Conservation (phyloP, 176 grass and related monocot genomes). For the Aegilops umbellulata region DNA sequence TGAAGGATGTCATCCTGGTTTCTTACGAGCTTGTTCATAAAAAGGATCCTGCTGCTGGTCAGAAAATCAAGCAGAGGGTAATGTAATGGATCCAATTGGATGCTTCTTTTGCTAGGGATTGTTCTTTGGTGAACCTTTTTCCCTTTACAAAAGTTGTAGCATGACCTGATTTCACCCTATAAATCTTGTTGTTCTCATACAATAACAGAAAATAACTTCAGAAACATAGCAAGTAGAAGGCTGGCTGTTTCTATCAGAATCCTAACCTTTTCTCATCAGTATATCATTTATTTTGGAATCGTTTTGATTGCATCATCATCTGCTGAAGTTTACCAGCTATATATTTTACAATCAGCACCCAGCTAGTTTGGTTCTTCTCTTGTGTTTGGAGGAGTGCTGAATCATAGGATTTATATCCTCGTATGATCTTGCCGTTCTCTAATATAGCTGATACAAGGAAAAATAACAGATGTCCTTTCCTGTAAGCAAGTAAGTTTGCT, state of each 20-base stretch:
- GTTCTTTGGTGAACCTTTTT: neutral
- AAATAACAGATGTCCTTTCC: neutral
- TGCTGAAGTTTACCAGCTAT: neutral
- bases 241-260: neutral
- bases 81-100: constrained; percentile 10
- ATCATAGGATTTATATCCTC: too few species aligned
- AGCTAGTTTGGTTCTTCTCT: neutral
- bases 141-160: neutral
- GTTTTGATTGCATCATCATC: constrained; percentile 2
- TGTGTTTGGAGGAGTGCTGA: neutral
- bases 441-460: neutral
- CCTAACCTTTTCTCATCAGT: neutral
- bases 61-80: constrained; percentile 98
- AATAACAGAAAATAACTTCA: neutral
- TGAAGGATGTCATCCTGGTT: constrained; percentile 92
- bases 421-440: too few species aligned
- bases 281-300: neutral
- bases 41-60: constrained; percentile 85
- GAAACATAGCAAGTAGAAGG: neutral
- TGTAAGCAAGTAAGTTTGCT: neutral
- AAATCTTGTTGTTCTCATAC: neutral
- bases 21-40: constrained; percentile 96
- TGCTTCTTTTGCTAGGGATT: constrained; percentile 18
- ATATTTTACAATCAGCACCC: constrained; percentile 3
- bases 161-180: neutral